A percentile compares a stretch with the other conserved stretches of the same genome.
Evolutionary conservation across 75 land plant species (phyloP).

Genomic region (Picea sitchensis): DNA sequence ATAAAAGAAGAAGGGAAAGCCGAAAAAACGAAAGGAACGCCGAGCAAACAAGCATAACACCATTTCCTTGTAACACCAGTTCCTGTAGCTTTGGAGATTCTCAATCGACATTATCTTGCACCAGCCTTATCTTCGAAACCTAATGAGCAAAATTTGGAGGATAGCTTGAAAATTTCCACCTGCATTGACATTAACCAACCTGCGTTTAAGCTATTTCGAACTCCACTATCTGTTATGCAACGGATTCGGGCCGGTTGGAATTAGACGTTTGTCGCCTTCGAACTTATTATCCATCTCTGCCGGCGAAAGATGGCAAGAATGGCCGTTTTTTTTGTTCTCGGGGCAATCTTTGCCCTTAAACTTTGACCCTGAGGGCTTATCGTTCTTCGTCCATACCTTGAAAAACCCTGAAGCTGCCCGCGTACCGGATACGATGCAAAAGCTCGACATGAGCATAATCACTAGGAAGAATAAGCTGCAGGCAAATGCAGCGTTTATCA

Average conservation of each 20-base stretch:
- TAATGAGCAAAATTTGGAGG: background rate
- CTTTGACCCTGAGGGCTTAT: background rate
- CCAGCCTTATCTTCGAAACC: too few relatives aligned
- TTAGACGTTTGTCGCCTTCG: conserved; percentile 1
- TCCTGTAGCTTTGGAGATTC: too few relatives aligned
- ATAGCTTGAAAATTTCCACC: conserved; percentile 10
- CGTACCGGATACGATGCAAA: background rate
- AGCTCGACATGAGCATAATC: background rate
- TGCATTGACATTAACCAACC: background rate
- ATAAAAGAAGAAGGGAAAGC: too few relatives aligned
- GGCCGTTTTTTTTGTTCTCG: background rate
- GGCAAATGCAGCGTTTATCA: background rate
- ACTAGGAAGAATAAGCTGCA: background rate
- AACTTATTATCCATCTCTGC: background rate
- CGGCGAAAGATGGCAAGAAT: background rate
- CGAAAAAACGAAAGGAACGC: too few relatives aligned
- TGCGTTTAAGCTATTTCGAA: background rate
- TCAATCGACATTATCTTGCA: too few relatives aligned
- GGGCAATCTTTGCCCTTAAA: background rate
- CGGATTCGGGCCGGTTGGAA: conserved; percentile 10
- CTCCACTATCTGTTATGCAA: conserved; percentile 4
- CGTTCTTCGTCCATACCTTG: background rate
- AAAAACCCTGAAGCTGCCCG: background rate
- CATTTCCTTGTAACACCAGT: too few relatives aligned
- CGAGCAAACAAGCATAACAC: too few relatives aligned